Evolutionary conservation across 2,329 filamentous ascomycete species (phyloP).

Genomic region (Penicillium hordei): DNA sequence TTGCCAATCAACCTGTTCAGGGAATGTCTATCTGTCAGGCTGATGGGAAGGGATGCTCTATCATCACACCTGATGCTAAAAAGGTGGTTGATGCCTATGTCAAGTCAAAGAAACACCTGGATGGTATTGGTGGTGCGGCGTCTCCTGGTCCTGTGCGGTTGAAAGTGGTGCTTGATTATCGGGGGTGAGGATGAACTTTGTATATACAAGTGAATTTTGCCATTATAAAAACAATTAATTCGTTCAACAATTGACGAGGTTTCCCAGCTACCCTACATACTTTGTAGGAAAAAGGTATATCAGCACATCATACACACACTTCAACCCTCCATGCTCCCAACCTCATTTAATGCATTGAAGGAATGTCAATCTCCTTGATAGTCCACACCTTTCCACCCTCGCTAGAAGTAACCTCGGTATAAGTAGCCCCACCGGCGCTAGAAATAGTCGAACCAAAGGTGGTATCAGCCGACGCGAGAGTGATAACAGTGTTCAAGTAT

Average conservation of each 20-base stretch:
- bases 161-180: constrained; percentile 31
- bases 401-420: constrained; percentile 35
- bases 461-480: constrained; percentile 34
- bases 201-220: not conserved
- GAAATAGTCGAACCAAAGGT: constrained; percentile 29
- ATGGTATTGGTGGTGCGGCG: constrained; percentile 39
- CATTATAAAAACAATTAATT: not conserved
- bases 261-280: not conserved
- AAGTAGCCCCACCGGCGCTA: constrained; percentile 34
- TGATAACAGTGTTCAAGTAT: constrained; percentile 44
- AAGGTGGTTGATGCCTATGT: constrained; percentile 33
- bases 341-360: constrained; percentile 28
- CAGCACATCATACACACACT: too few species aligned
- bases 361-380: constrained; percentile 38
- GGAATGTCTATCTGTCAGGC: constrained; percentile 37
- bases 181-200: constrained; percentile 10
- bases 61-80: constrained; percentile 24
- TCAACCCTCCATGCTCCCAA: too few species aligned
- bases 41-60: constrained; percentile 30
- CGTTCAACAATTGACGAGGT: not conserved
- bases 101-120: constrained; percentile 21
- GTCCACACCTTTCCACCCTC: constrained; percentile 41
- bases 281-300: too few species aligned
- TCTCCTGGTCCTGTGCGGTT: constrained; percentile 34
- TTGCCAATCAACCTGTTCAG: constrained; percentile 29